Evolutionary conservation across 2,329 filamentous ascomycete genomes (phyloP).

Genomic region (Parastagonospora avenae): DNA sequence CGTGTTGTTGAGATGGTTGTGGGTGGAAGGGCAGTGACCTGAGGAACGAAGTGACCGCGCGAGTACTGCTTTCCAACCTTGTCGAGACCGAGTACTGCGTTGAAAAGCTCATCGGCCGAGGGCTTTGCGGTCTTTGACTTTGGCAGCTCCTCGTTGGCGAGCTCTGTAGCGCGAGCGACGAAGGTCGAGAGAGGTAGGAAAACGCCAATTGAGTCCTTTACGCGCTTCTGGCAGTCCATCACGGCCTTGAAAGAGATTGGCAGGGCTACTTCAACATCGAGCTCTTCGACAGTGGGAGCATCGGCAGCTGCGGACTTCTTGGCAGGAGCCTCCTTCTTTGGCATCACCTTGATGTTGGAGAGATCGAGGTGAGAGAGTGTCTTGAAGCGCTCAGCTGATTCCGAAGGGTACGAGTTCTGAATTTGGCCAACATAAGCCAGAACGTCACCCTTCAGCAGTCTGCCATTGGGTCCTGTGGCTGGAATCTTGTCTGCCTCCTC

Average conservation of each 20-base stretch:
- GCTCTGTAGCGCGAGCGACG: slow-evolving; percentile 79
- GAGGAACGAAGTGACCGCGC: slow-evolving; percentile 72
- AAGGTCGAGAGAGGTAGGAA: slow-evolving; percentile 85
- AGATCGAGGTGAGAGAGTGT: slow-evolving; percentile 86
- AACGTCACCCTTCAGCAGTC: slow-evolving; percentile 93
- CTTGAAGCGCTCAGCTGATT: slow-evolving; percentile 72
- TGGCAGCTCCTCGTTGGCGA: slow-evolving; percentile 88
- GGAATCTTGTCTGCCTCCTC: slow-evolving; percentile 81
- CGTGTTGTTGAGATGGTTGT: slow-evolving; percentile 37
- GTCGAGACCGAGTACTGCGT: slow-evolving; percentile 79
- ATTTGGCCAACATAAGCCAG: slow-evolving; percentile 86
- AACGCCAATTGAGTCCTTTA: slow-evolving; percentile 77
- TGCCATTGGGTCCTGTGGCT: slow-evolving; percentile 83
- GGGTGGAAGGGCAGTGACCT: slow-evolving; percentile 61
- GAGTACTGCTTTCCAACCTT: slow-evolving; percentile 54
- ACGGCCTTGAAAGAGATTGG: slow-evolving; percentile 81
- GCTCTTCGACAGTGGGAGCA: slow-evolving; percentile 51
- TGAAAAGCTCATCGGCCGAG: slow-evolving; percentile 82
- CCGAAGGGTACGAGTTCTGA: slow-evolving; percentile 70
- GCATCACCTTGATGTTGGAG: slow-evolving; percentile 87
- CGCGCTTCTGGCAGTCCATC: slow-evolving; percentile 77
- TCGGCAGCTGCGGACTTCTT: slow-evolving; percentile 52
- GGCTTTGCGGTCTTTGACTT: slow-evolving; percentile 67
- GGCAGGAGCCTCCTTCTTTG: slow-evolving; percentile 49
- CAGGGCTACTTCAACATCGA: slow-evolving; percentile 67